Evolutionary conservation across 805 yeast genomes (phyloP), one percentile per base, ranked within the genome.

Genomic region (Ogataea polymorpha): DNA sequence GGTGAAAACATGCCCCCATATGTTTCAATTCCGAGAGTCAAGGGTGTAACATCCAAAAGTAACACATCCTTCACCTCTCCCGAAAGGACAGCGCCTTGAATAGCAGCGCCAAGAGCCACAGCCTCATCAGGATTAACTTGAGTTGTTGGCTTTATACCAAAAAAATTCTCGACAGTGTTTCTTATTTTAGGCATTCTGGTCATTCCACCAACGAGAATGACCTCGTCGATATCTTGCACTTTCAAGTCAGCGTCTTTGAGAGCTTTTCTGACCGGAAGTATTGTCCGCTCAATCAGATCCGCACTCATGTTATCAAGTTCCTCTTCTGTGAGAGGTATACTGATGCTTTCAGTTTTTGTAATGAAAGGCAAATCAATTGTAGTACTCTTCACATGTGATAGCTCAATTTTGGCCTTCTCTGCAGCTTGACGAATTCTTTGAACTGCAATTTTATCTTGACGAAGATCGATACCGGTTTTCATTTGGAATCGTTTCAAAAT

Each of bases 101-200:
- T 90, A 44, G 96, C 96, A 51, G 97, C 97, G 71, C 97, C 97
- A 69, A 89, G 80, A 54, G 95, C 93, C 47, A 86, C 95, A 35
- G 95, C 95, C 74, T 86, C 95, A 62, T 86, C 95, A 36, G 97
- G 97, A 80, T 89, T 89, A 57, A 89, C 96, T 40, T 91, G 80
- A 73, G 85, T 88, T 61, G 86, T 84, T 55, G 96, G 95, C 55
- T 81, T 86, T 67, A 76, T 83, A 61, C 82, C 82, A 70, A 89
- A 89, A 58, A 86, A 75, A 39, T 75, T 62, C 70, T 79, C 81
- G 58, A 86, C 95, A 49, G 85, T 79, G 58, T 77, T 83, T 45
- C 81, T 67, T 54, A 86, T 90, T 78, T 84, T 85, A 58, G 95
- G 95, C 95, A 86, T 86, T 68, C 95, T 78, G 37, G 91, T 80